Evolutionary conservation across 148 eudicot species (phyloP), one percentile per base, ranked within the genome.

Genomic region (Suaeda aralocaspica): DNA sequence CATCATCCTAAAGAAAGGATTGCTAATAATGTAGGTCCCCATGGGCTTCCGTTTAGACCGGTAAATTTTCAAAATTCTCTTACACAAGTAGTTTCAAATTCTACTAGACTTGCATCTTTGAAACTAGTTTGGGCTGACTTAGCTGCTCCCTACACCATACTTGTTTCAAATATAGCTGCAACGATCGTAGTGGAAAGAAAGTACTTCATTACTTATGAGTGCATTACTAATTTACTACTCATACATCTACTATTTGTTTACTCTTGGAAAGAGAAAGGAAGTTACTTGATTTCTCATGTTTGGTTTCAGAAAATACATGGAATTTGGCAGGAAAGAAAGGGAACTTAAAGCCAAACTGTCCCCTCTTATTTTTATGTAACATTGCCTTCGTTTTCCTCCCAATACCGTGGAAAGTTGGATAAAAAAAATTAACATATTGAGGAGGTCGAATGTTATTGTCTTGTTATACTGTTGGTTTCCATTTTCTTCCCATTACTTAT

Each of bases 1-100:
- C 81, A 88, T 64, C 96, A 90, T 74, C 96, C 96, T 30, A 82
- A 81, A 63, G 92, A 83, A 55, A 81, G 79, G 83, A 53, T 76
- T 41, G 69, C 80, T 52, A 80, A 59, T 78, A 68, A 61, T 53
- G 58, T 88, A 39, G 87, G 91, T 24, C 93, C 94, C 59, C 84
- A 84, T 67, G 93, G 93, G 56, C 91, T 91, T 22, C 97, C 97
- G 33, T 45, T 90, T 57, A 82, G 93, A 74, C 93, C 96, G 72
- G 96, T 90, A 83, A 83, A 84, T 80, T 67, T 33, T 21, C 9
- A 7, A 22, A 3, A 41, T 70, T 33, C 45, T 60, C 30, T 36
- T 68, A 22, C 21, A 11, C 46, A 49, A 36, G 28, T 9, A 26
- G 16, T 14, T 58, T 22, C 44, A 12, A 15, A 25, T 44, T 42